Evolutionary conservation across 2,329 filamentous ascomycete genomes (phyloP).

Genomic region (Penicillium brevicompactum): DNA sequence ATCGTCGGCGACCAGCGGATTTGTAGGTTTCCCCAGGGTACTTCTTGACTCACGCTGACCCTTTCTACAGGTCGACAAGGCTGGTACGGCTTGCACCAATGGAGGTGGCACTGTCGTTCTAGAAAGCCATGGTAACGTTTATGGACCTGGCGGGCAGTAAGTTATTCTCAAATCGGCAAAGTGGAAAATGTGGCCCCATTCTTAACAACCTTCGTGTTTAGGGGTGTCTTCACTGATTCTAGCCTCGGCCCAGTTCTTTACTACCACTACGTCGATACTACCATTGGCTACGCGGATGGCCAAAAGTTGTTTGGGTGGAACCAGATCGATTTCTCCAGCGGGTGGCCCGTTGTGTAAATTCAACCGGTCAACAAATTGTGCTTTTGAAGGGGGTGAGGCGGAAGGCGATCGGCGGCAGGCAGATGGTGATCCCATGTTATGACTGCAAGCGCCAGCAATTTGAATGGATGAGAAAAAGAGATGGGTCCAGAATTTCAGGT

Average conservation of each 20-base stretch:
- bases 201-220: constrained; percentile 14
- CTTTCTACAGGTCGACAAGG: constrained; percentile 49
- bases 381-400: neutral
- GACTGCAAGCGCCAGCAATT: too few species aligned
- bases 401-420: too few species aligned
- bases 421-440: too few species aligned
- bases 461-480: too few species aligned
- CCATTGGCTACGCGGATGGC: constrained; percentile 54
- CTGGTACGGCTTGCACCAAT: constrained; percentile 54
- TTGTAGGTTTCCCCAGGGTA: constrained; percentile 41
- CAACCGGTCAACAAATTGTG: neutral
- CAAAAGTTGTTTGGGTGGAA: constrained; percentile 54
- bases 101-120: constrained; percentile 65
- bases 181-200: neutral
- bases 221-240: constrained; percentile 35
- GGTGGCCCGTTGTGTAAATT: constrained; percentile 48
- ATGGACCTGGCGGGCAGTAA: constrained; percentile 68
- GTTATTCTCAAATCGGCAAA: constrained; percentile 30
- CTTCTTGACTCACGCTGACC: neutral
- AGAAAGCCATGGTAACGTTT: constrained; percentile 61
- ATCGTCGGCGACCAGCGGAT: constrained; percentile 53
- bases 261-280: constrained; percentile 64
- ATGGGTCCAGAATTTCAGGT: too few species aligned
- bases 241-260: constrained; percentile 58
- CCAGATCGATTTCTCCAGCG: constrained; percentile 43